Percentiles rank a stretch among this genome's conserved stretches.
Evolutionary conservation across 148 eudicot species (phyloP).

Genomic region (Persicaria tinctoria): DNA sequence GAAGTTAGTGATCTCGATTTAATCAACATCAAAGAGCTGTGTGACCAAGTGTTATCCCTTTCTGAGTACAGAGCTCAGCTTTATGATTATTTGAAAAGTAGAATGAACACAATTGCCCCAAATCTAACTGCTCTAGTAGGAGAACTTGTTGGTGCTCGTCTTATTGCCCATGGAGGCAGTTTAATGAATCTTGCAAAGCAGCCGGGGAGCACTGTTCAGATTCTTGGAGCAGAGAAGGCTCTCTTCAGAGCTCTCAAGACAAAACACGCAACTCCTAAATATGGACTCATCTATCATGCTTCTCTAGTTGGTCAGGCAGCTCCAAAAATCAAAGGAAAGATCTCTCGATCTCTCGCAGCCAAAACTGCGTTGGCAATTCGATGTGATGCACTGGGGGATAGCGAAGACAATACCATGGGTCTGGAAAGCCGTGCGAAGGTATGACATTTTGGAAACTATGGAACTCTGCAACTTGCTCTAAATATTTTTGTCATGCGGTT

Average conservation of each 20-base stretch:
- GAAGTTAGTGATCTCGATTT: conserved; percentile 94
- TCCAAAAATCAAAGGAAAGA: conserved; percentile 87
- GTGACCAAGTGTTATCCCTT: conserved; percentile 82
- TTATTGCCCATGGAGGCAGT: conserved; percentile 92
- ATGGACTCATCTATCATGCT: conserved; percentile 90
- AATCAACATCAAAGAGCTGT: conserved; percentile 71
- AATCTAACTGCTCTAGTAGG: conserved; percentile 93
- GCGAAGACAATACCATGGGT: conserved; percentile 76
- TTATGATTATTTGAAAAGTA: conserved; percentile 75
- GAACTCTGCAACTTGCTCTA: conserved; percentile 21
- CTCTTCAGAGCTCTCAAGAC: conserved; percentile 91
- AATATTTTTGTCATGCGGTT: not conserved
- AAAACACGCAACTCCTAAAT: conserved; percentile 92
- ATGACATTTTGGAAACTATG: conserved; percentile 16
- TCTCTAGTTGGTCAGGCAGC: conserved; percentile 93
- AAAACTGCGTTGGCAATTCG: conserved; percentile 84
- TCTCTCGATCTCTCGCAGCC: conserved; percentile 89
- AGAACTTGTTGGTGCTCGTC: conserved; percentile 96
- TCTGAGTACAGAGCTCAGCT: conserved; percentile 86
- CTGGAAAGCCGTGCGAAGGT: conserved; percentile 76
- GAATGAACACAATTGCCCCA: conserved; percentile 95
- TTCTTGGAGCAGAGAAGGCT: conserved; percentile 97
- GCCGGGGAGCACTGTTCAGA: conserved; percentile 94
- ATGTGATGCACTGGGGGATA: conserved; percentile 84
- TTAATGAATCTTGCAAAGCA: conserved; percentile 91